These are phyloP conservation scores for Castanospermum australe DNA, from an alignment of 306 rosid species.

Conservation along the genomic window DNA sequence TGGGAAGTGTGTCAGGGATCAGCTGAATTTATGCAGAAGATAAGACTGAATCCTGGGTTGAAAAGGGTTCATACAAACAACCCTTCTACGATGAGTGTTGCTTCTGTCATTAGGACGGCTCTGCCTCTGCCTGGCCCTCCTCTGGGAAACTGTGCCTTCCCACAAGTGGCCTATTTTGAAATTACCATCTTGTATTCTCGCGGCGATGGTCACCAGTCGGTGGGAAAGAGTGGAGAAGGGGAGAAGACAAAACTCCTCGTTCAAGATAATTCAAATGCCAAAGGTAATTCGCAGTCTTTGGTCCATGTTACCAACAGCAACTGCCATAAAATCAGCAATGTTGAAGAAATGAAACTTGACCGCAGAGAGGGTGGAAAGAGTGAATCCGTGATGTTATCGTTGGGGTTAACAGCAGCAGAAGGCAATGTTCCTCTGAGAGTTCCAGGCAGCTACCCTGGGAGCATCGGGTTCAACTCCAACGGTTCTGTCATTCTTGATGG, in stretches of 20 bases:
- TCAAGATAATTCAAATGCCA: constrained; percentile 40
- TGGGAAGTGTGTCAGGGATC: constrained; percentile 85
- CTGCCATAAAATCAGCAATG: constrained; percentile 28
- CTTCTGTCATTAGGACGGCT: constrained; percentile 57
- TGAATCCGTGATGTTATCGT: constrained; percentile 52
- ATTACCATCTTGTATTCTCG: constrained; percentile 53
- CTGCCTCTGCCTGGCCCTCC: constrained; percentile 92
- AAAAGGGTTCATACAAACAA: constrained; percentile 37
- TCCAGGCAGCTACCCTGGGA: constrained; percentile 75
- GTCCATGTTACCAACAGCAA: no score
- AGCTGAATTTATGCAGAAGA: constrained; percentile 81
- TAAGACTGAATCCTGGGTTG: constrained; percentile 75
- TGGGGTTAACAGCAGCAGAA: constrained; percentile 73
- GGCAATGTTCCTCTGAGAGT: constrained; percentile 49
- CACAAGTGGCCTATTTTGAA: constrained; percentile 94
- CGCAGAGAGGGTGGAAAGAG: constrained; percentile 39
- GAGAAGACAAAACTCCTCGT: constrained; percentile 73
- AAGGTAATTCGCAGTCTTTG: no score
- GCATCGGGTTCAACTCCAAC: constrained; percentile 87
- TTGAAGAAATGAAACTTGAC: constrained; percentile 51
- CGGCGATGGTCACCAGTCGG: constrained; percentile 27
- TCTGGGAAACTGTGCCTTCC: constrained; percentile 69
- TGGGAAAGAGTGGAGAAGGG: constrained; percentile 53
- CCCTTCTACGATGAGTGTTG: constrained; percentile 27
- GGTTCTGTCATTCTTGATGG: constrained; percentile 90